These are phyloP conservation scores for Colletotrichum kahawae DNA, from an alignment of 2,329 filamentous ascomycete genomes.

Conservation along the genomic window DNA sequence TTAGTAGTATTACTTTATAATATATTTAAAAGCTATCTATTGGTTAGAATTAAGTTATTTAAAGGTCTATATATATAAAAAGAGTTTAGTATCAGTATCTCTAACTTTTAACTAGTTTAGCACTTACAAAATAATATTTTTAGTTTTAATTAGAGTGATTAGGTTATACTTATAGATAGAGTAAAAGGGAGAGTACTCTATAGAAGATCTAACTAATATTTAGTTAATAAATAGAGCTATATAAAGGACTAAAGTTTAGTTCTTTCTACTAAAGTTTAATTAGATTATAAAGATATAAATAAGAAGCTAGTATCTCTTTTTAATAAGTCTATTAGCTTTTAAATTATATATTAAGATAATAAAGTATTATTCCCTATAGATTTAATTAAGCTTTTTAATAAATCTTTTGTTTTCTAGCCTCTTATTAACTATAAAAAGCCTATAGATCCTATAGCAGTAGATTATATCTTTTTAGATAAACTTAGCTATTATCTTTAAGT, in stretches of 20 bases:
- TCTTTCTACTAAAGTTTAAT: not conserved
- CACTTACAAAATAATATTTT: not conserved
- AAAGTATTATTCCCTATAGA: not conserved
- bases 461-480: not conserved
- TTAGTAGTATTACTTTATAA: too few relatives aligned
- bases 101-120: not conserved
- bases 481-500: not conserved
- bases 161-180: not conserved
- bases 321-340: not conserved
- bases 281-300: not conserved
- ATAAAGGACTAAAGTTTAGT: not conserved
- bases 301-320: not conserved
- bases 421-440: not conserved
- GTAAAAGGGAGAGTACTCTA: not conserved
- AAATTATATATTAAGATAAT: not conserved
- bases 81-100: not conserved
- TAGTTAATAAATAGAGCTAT: not conserved
- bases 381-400: not conserved
- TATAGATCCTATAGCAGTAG: not conserved
- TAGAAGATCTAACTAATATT: too few relatives aligned
- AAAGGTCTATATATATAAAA: too few relatives aligned
- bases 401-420: not conserved
- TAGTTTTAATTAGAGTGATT: not conserved
- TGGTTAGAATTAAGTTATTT: too few relatives aligned
- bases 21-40: too few relatives aligned